These are phyloP conservation scores for Mrakia hoshinonis DNA, from an alignment of 768 basidiomycete genomes.

Conservation along the genomic window DNA sequence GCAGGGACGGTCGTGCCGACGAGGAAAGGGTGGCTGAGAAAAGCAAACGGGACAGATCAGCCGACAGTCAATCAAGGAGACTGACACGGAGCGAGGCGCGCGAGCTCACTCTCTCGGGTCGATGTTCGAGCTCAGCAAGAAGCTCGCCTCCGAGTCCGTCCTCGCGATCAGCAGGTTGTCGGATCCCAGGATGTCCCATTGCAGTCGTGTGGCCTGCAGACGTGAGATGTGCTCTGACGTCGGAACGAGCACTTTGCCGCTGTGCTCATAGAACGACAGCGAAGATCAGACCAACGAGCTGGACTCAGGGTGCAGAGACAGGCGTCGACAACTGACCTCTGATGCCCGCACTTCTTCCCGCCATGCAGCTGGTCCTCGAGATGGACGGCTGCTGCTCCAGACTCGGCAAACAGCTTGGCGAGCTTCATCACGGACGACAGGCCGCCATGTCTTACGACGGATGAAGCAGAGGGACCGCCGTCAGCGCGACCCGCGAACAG, in stretches of 20 bases:
- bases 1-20: conserved; percentile 1
- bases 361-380: conserved; percentile 91
- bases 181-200: conserved; percentile 79
- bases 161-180: conserved; percentile 62
- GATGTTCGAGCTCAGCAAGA: conserved; percentile 72
- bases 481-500: not conserved
- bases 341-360: conserved; percentile 57
- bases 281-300: not conserved
- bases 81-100: not conserved
- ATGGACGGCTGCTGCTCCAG: conserved; percentile 80
- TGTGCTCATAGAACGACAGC: conserved; percentile 71
- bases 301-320: conserved; percentile 31
- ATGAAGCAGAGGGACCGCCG: not conserved
- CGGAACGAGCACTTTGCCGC: conserved; percentile 84
- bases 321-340: conserved; percentile 1
- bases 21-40: conserved; percentile 1
- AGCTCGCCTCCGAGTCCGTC: conserved; percentile 81
- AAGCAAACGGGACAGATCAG: not conserved
- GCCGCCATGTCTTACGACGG: conserved; percentile 65
- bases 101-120: conserved; percentile 55
- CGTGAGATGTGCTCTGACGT: conserved; percentile 77
- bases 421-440: conserved; percentile 92
- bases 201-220: conserved; percentile 75
- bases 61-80: not conserved
- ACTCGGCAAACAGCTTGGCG: conserved; percentile 87